A percentile compares a stretch with the other conserved stretches of the same genome.
These are phyloP conservation scores for Venturia pyrina DNA, from an alignment of 2,329 filamentous ascomycete genomes.

Conservation along the genomic window DNA sequence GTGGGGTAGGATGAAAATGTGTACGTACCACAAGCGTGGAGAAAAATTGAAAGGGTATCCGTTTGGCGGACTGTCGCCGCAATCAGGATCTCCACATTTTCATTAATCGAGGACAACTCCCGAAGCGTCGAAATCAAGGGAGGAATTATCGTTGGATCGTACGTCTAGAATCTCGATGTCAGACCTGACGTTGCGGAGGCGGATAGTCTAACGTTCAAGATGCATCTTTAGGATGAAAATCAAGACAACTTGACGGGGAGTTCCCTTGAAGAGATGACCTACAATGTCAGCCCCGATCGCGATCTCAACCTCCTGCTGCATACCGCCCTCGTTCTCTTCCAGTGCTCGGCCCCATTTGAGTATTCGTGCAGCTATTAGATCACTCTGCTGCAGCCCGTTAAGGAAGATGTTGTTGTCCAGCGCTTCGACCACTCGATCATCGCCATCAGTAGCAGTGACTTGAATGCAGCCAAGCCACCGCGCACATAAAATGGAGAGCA, in stretches of 20 bases:
- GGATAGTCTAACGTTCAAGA: conserved; percentile 6
- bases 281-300: conserved; percentile 66
- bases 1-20: background rate
- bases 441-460: conserved; percentile 64
- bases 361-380: conserved; percentile 39
- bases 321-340: conserved; percentile 36
- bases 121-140: conserved; percentile 54
- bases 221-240: background rate
- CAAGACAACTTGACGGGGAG: conserved; percentile 3
- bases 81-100: conserved; percentile 51
- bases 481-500: conserved; percentile 64
- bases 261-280: conserved; percentile 19
- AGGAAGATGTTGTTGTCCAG: conserved; percentile 59
- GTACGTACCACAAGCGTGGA: conserved; percentile 43
- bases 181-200: conserved; percentile 13
- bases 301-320: conserved; percentile 44
- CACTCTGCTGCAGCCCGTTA: conserved; percentile 45
- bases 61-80: conserved; percentile 62
- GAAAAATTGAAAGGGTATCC: conserved; percentile 56
- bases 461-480: conserved; percentile 51
- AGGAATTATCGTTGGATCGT: conserved; percentile 55
- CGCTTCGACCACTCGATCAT: conserved; percentile 58
- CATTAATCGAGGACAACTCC: conserved; percentile 50
- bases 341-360: conserved; percentile 58
- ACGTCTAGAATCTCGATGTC: conserved; percentile 41